phyloP scores from a whole-genome alignment of 1,284 basidiomycete species.

The Cystobasidium sp. region DNA sequence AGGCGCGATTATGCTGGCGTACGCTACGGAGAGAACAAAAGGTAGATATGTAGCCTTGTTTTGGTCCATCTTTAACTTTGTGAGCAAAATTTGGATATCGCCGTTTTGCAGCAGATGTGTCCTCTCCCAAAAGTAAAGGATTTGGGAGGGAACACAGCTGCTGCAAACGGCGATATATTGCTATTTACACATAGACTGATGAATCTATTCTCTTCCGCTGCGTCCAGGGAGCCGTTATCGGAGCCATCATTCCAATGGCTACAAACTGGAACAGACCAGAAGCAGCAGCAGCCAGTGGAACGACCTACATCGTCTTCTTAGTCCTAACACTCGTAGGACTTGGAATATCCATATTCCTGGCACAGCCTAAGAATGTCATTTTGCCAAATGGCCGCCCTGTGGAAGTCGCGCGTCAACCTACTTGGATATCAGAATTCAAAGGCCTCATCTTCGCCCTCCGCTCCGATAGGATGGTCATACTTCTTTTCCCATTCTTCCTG shows the following conservation, averaged over 20 bases:
- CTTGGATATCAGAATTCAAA: conserved; percentile 50
- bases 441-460: conserved; percentile 48
- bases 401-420: conserved; percentile 50
- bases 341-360: conserved; percentile 42
- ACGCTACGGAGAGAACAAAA: conserved; percentile 72
- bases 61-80: conserved; percentile 73
- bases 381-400: conserved; percentile 51
- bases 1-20: conserved; percentile 79
- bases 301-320: conserved; percentile 52
- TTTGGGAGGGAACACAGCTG: too few relatives aligned
- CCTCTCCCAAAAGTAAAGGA: too few relatives aligned
- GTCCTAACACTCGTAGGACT: conserved; percentile 44
- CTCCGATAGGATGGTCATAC: conserved; percentile 48
- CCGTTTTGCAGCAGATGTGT: not conserved
- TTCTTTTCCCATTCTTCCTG: conserved; percentile 53
- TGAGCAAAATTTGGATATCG: not conserved
- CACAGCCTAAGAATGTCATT: conserved; percentile 47
- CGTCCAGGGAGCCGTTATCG: conserved; percentile 57
- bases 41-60: conserved; percentile 74
- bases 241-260: conserved; percentile 64
- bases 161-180: too few relatives aligned
- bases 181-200: not conserved
- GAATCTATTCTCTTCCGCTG: not conserved
- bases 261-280: conserved; percentile 35
- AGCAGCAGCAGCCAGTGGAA: conserved; percentile 28